Base-by-base conservation (phyloP, 208 protist species). In the Crithidia bombi region DNA sequence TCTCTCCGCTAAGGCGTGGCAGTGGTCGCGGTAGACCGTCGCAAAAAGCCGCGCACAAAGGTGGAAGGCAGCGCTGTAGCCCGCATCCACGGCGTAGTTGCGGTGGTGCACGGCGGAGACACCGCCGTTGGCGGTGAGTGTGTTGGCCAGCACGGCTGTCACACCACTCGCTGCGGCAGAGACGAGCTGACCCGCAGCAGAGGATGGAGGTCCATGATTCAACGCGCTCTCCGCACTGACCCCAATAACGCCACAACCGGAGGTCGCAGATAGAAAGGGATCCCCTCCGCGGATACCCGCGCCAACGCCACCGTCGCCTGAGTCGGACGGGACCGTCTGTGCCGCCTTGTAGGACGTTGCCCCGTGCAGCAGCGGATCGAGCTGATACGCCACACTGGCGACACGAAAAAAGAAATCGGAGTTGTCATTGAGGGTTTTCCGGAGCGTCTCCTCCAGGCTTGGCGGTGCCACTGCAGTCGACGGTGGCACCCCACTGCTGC, bases 351-450 rank as follows among this genome's bases (percentile, higher is more conserved):
- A 75, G 1, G 61, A 15, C 7, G 44, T 39, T 3, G 21, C 10
- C 17, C 35, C 39, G 46, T 52, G 43, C 21, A n/a, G 19, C 36
- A 35, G 36, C 2, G 71, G 71, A 6, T 71, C 71, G 17, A 82
- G 47, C 57, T 82, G 63, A 55, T 82, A 78, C 11, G 69, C 55
- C 28, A 77, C 76, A 33, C 65, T 76, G n/a, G 76, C 71, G 28
- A 82, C 56, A 23, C 69, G 69, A 21, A 82, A 82, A 41, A 82
- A 82, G 41, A 82, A 72, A 33, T 69, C 64, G 7, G 75, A 81
- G 59, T 68, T 71, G 19, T 76, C 69, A 28, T 26, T 38, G n/a
- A 76, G 46, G 14, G 67, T 77, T 26, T 55, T 38, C 0, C 63
- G 71, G 9, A 77, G 55, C 21, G 71, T 56, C 23, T 75, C 59